Conservation (phyloP, 805 yeast species). For the Schizosaccharomyces japonicus region DNA sequence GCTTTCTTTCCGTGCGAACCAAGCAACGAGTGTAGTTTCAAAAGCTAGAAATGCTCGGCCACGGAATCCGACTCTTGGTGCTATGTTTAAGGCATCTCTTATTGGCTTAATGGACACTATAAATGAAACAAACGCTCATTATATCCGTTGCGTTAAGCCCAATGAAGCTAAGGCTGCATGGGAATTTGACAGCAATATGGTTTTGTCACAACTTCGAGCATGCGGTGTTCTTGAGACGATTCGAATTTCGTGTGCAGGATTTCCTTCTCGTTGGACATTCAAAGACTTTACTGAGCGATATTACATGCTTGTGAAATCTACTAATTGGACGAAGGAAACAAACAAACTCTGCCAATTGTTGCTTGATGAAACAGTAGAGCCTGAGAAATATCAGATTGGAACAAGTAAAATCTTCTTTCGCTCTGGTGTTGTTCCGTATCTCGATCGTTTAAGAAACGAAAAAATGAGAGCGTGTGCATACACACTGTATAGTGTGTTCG, state of each 20-base stretch:
- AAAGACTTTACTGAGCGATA: conserved; percentile 79
- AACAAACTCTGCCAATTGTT: conserved; percentile 36
- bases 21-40: conserved; percentile 8
- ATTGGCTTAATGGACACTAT: conserved; percentile 84
- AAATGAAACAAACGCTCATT: conserved; percentile 84
- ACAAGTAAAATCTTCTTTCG: conserved; percentile 82
- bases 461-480: conserved; percentile 59
- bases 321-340: conserved; percentile 33
- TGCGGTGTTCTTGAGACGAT: conserved; percentile 97
- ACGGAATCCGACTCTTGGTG: conserved; percentile 81
- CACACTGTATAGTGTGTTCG: conserved; percentile 61
- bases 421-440: conserved; percentile 83
- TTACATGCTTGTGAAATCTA: conserved; percentile 55
- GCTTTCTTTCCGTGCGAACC: conserved; percentile 34
- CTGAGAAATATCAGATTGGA: conserved; percentile 63
- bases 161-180: conserved; percentile 85
- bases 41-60: conserved; percentile 9
- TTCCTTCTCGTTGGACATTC: conserved; percentile 89
- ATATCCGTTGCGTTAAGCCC: conserved; percentile 91
- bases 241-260: conserved; percentile 90
- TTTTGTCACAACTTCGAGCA: conserved; percentile 79
- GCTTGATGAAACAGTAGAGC: conserved; percentile 33
- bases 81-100: conserved; percentile 75
- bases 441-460: conserved; percentile 65
- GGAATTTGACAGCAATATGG: conserved; percentile 90